Base-by-base conservation (phyloP, 768 basidiomycete species). In the Mycena kentingensis region DNA sequence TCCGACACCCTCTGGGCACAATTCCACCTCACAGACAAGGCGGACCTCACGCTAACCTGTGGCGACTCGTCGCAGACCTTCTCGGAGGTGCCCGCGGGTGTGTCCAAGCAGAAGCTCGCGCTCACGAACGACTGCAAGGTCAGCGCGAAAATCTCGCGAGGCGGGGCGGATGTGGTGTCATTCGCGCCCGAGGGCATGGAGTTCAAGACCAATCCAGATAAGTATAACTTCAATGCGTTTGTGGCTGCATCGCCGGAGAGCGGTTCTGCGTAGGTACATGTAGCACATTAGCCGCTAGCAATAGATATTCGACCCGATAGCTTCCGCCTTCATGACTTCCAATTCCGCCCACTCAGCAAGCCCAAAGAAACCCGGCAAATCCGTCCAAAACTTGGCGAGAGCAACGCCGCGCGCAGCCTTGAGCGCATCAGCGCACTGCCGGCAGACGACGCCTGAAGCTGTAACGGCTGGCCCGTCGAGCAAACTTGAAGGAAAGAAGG, bases 151-250 rank as follows among this genome's bases (percentile, higher is more conserved):
- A 62, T 70, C 39, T 51, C 65, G 44, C 73, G 87, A 38, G 66
- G 72, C 16, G 71, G 70, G 12, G 52, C 58, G 19, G 65, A 66
- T 4, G 60, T 76, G 12, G 65, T 78, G 32, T 55, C 70, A 25
- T 77, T 83, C 57, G 63, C 67, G n/a, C 77, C 87, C 0, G 25
- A 61, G 7, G 74, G 70, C 25, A 85, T 80, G 61, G 63, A 52
- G 18, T 87, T 82, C 65, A 68, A 72, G n/a, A 67, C 69, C 22
- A 60, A 68, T 5, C 84, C 87, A 8, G 52, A 71, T 25, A 70
- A 70, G 12, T 87, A 88, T 65, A 89, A 88, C 58, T 88, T 80
- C 67, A 89, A 88, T 57, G 82, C 75, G 5, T 79, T 78, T 47
- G 84, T 85, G 22, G 73, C 74, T 1, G 70, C 68, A 58, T 74